phyloP scores from a whole-genome alignment of 169 alveolate genomes.

The Cryptosporidium parvum region DNA sequence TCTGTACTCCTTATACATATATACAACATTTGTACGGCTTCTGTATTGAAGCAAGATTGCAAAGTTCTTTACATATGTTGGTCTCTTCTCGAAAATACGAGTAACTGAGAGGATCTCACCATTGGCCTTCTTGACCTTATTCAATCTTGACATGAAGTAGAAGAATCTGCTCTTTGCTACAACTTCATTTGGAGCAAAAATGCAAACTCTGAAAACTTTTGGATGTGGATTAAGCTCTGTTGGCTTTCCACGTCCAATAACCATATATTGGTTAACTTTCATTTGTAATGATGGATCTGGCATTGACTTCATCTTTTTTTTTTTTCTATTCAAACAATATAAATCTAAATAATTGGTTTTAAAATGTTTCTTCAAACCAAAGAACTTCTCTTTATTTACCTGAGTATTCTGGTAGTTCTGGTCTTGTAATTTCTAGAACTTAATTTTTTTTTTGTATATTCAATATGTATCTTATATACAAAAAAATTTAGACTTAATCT shows the following conservation, averaged over 20 bases:
- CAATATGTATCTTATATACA: neutral
- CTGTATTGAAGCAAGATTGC: slow-evolving; percentile 97
- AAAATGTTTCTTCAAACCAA: slow-evolving; percentile 3
- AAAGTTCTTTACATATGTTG: slow-evolving; percentile 94
- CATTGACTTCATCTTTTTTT: slow-evolving; percentile 76
- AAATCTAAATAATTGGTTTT: neutral
- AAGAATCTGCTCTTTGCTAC: slow-evolving; percentile 98
- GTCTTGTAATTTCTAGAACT: slow-evolving; percentile 19
- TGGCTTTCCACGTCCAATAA: slow-evolving; percentile 97
- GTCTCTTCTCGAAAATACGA: slow-evolving; percentile 89
- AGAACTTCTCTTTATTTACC: slow-evolving; percentile 24
- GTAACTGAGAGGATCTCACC: slow-evolving; percentile 97
- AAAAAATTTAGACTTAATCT: slow-evolving; percentile 7
- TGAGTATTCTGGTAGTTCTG: slow-evolving; percentile 10
- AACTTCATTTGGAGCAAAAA: slow-evolving; percentile 96
- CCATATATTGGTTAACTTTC: slow-evolving; percentile 93
- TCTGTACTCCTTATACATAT: slow-evolving; percentile 99
- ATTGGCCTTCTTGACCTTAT: slow-evolving; percentile 94
- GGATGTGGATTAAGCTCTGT: slow-evolving; percentile 93
- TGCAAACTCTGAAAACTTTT: slow-evolving; percentile 94
- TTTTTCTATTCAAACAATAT: neutral
- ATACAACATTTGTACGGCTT: slow-evolving; percentile 98
- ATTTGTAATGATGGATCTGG: slow-evolving; percentile 81
- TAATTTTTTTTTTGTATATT: slow-evolving; percentile 5
- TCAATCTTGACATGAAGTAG: slow-evolving; percentile 95